Conservation (phyloP, 495 filamentous ascomycete genomes). For the Chaetomium cochliodes region DNA sequence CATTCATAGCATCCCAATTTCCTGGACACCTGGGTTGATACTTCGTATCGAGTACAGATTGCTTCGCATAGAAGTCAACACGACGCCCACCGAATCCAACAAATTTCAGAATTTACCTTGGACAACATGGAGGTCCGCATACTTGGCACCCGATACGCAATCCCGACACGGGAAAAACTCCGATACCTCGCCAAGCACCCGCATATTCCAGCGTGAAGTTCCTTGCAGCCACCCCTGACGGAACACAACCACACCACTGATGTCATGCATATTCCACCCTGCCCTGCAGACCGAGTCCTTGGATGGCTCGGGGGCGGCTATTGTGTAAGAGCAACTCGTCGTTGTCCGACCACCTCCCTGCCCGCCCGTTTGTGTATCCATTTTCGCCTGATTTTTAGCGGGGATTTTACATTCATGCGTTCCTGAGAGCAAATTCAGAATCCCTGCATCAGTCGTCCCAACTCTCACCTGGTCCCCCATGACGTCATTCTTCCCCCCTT, state of each 20-base stretch:
- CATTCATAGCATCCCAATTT: too few relatives aligned
- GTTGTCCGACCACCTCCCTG: neutral
- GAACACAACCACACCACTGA: neutral
- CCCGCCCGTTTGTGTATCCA: neutral
- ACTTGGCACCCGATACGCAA: too few relatives aligned
- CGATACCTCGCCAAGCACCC: too few relatives aligned
- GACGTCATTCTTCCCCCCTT: slow-evolving; percentile 16
- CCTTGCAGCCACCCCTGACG: neutral
- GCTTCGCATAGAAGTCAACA: too few relatives aligned
- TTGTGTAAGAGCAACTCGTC: neutral
- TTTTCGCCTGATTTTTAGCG: neutral
- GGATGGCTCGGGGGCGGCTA: too few relatives aligned
- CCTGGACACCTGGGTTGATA: too few relatives aligned
- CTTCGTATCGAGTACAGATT: too few relatives aligned
- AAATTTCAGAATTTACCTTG: too few relatives aligned
- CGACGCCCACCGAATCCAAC: too few relatives aligned
- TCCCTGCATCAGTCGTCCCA: neutral
- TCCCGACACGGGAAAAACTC: too few relatives aligned
- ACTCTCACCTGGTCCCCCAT: neutral
- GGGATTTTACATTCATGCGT: neutral
- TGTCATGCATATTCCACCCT: neutral
- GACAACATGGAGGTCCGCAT: too few relatives aligned
- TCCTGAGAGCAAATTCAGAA: neutral
- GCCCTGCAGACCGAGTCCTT: neutral
- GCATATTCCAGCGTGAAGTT: neutral